Evolutionary conservation across 179 eudicot species (phyloP).

Genomic region (Vitellaria paradoxa): DNA sequence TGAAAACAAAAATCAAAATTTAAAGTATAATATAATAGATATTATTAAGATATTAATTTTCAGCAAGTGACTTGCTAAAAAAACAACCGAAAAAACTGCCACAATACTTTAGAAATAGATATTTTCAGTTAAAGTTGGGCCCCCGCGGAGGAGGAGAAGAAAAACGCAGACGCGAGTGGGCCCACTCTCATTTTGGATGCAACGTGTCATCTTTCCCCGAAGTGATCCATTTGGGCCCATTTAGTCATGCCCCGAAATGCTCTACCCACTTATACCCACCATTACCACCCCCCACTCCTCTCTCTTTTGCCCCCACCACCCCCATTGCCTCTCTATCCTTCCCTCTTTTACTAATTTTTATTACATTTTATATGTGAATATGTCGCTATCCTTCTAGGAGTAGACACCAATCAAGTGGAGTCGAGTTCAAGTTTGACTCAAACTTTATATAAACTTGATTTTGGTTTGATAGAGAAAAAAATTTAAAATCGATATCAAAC

Average conservation of each 20-base stretch:
- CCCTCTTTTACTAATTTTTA: not conserved
- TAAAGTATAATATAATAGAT: too few relatives aligned
- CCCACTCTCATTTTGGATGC: conserved; percentile 9
- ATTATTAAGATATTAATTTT: too few relatives aligned
- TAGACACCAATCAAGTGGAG: too few relatives aligned
- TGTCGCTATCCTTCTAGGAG: too few relatives aligned
- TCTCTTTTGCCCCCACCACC: not conserved
- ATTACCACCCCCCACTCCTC: not conserved
- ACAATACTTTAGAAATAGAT: too few relatives aligned
- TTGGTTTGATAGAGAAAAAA: too few relatives aligned
- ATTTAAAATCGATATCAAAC: too few relatives aligned
- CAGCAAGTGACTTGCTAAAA: too few relatives aligned
- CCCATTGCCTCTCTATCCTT: not conserved
- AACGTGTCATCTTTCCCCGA: conserved; percentile 13
- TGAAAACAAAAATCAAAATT: too few relatives aligned
- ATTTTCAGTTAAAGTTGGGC: not conserved
- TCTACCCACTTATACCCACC: conserved; percentile 21
- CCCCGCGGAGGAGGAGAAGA: conserved; percentile 3
- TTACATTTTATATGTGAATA: not conserved
- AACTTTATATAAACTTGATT: too few relatives aligned
- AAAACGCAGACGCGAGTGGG: conserved; percentile 20
- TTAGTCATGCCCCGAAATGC: conserved; percentile 26
- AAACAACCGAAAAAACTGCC: too few relatives aligned
- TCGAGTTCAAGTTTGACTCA: too few relatives aligned
- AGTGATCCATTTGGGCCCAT: conserved; percentile 30